These are phyloP conservation scores for Zopfochytrium polystomum DNA, from an alignment of 371 early-diverging fungal genomes.

Conservation along the genomic window DNA sequence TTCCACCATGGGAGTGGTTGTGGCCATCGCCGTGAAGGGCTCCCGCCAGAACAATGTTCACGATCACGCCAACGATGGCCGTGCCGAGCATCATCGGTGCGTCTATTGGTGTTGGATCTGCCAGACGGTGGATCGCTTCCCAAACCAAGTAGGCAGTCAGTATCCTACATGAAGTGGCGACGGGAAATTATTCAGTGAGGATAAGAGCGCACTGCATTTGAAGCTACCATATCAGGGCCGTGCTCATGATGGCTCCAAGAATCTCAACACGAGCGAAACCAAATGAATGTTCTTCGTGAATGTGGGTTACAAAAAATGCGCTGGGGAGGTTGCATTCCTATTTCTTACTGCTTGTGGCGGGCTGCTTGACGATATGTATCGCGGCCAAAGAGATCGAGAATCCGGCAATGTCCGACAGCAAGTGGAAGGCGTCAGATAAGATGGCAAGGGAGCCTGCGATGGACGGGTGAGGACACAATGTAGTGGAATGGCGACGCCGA, in stretches of 20 bases:
- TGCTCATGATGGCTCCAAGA: slow-evolving; percentile 75
- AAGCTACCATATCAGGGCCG: slow-evolving; percentile 70
- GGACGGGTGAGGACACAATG: too few relatives aligned
- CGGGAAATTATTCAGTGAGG: background rate
- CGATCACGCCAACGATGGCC: slow-evolving; percentile 60
- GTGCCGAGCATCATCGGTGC: slow-evolving; percentile 67
- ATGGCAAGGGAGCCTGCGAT: slow-evolving; percentile 58
- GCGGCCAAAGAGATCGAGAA: slow-evolving; percentile 71
- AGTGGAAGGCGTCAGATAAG: slow-evolving; percentile 73
- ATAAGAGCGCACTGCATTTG: background rate
- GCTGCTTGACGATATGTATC: slow-evolving; percentile 66
- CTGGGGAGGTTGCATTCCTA: too few relatives aligned
- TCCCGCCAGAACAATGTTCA: slow-evolving; percentile 65
- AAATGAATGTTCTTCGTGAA: too few relatives aligned
- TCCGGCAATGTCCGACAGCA: slow-evolving; percentile 70
- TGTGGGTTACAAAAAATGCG: too few relatives aligned
- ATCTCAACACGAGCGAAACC: slow-evolving; percentile 86
- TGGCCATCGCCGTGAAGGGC: slow-evolving; percentile 43
- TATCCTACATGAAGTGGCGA: slow-evolving; percentile 28
- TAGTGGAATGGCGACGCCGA: too few relatives aligned
- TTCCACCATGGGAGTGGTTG: background rate
- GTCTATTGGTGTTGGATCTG: slow-evolving; percentile 70
- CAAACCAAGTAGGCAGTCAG: slow-evolving; percentile 68
- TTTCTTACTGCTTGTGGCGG: slow-evolving; percentile 60
- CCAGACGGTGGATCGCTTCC: slow-evolving; percentile 74